Percentiles rank a stretch among this genome's conserved stretches.
These are phyloP conservation scores for Pseudozyma sp. DNA, from an alignment of 1,284 basidiomycete genomes.

Conservation along the genomic window DNA sequence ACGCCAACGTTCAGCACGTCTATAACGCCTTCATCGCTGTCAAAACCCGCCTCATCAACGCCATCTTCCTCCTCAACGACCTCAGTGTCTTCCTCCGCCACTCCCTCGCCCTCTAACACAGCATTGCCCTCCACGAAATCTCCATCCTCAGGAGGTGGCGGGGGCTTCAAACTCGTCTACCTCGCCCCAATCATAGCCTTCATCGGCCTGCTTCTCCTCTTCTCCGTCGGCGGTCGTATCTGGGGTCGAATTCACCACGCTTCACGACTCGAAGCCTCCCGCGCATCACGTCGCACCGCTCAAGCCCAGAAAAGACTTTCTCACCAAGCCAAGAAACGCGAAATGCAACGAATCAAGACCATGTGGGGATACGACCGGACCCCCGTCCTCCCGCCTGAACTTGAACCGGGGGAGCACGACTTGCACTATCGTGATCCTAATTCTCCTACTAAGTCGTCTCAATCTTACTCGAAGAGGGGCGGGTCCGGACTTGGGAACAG, in stretches of 20 bases:
- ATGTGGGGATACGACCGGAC: constrained; percentile 41
- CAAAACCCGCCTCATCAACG: constrained; percentile 1
- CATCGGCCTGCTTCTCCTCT: constrained; percentile 49
- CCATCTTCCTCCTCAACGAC: constrained; percentile 7
- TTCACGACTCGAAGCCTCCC: constrained; percentile 25
- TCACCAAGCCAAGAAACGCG: constrained; percentile 25
- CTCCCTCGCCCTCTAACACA: background rate
- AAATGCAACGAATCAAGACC: constrained; percentile 44
- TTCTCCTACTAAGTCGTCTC: background rate
- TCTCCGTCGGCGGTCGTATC: constrained; percentile 52
- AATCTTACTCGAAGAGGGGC: too few relatives aligned
- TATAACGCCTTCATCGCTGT: background rate
- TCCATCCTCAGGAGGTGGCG: background rate
- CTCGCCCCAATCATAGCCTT: constrained; percentile 56
- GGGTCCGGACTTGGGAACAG: too few relatives aligned
- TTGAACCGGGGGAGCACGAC: constrained; percentile 25
- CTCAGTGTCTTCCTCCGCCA: constrained; percentile 7
- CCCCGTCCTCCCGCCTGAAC: constrained; percentile 25
- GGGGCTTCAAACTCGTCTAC: constrained; percentile 52
- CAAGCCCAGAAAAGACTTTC: constrained; percentile 1
- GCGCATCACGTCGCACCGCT: constrained; percentile 20
- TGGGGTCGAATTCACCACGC: constrained; percentile 57
- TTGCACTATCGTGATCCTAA: constrained; percentile 23
- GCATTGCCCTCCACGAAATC: background rate
- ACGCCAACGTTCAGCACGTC: background rate